Conservation (phyloP, 78 protist genomes). For the Chrysochromulina tobinii region DNA sequence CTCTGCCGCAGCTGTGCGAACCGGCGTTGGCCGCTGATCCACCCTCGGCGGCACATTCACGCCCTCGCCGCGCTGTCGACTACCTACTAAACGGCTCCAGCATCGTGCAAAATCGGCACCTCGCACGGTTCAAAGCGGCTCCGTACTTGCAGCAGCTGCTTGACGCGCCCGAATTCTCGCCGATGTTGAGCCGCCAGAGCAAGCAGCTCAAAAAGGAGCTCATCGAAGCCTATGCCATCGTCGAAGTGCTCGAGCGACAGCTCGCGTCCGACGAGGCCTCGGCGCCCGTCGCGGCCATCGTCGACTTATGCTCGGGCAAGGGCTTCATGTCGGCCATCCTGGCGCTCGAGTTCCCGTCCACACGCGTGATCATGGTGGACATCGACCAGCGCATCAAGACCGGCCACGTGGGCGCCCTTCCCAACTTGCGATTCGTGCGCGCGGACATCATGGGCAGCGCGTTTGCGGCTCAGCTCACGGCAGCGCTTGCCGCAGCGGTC, state of each 20-base stretch:
- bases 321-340: background rate
- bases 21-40: too few relatives aligned
- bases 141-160: background rate
- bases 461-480: background rate
- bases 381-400: background rate
- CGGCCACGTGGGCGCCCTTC: background rate
- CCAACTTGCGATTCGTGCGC: background rate
- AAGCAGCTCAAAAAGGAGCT: background rate
- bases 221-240: background rate
- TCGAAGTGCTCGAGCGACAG: background rate
- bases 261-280: background rate
- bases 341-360: background rate
- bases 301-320: background rate
- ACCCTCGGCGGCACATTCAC: too few relatives aligned
- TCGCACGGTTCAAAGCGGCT: background rate
- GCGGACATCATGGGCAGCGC: background rate
- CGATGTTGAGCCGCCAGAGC: background rate
- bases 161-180: background rate
- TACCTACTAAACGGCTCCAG: background rate
- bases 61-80: background rate
- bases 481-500: background rate
- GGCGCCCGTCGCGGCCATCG: background rate
- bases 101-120: background rate
- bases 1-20: too few relatives aligned
- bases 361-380: background rate